Evolutionary conservation across 2,329 filamentous ascomycete genomes (phyloP).

Genomic region (Exophiala sp.): DNA sequence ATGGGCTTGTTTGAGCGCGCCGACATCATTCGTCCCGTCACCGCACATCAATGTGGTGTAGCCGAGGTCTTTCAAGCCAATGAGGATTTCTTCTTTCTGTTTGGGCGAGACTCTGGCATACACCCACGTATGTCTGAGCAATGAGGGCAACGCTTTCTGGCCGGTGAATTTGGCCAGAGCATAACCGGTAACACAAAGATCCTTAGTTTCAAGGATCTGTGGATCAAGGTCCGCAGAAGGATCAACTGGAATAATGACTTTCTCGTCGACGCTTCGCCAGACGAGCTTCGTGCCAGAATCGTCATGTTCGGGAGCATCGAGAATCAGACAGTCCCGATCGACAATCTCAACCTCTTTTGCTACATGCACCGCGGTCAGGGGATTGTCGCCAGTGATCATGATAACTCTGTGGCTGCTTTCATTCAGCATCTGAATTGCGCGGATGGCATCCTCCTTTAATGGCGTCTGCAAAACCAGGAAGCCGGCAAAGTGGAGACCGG

Average conservation of each 20-base stretch:
- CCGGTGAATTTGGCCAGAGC: slow-evolving; percentile 83
- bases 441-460: slow-evolving; percentile 90
- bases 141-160: slow-evolving; percentile 65
- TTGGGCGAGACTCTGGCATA: slow-evolving; percentile 97
- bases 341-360: slow-evolving; percentile 95
- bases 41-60: slow-evolving; percentile 99
- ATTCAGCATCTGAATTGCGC: slow-evolving; percentile 92
- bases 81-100: slow-evolving; percentile 97
- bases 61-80: slow-evolving; percentile 89
- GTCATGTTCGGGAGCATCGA: slow-evolving; percentile 91
- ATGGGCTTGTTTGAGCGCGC: slow-evolving; percentile 94
- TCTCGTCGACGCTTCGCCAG: slow-evolving; percentile 94
- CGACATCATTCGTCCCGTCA: slow-evolving; percentile 97
- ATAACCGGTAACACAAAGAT: slow-evolving; percentile 93
- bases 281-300: slow-evolving; percentile 72
- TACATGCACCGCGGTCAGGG: slow-evolving; percentile 91
- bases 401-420: slow-evolving; percentile 97
- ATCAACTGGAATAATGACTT: slow-evolving; percentile 76
- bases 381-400: slow-evolving; percentile 99
- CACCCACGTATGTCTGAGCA: slow-evolving; percentile 90
- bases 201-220: slow-evolving; percentile 75
- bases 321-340: slow-evolving; percentile 86
- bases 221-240: slow-evolving; percentile 72
- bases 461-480: slow-evolving; percentile 95
- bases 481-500: slow-evolving; percentile 78